These are phyloP conservation scores for Nicotiana otophora DNA, from an alignment of 257 asterid species.

Conservation along the genomic window DNA sequence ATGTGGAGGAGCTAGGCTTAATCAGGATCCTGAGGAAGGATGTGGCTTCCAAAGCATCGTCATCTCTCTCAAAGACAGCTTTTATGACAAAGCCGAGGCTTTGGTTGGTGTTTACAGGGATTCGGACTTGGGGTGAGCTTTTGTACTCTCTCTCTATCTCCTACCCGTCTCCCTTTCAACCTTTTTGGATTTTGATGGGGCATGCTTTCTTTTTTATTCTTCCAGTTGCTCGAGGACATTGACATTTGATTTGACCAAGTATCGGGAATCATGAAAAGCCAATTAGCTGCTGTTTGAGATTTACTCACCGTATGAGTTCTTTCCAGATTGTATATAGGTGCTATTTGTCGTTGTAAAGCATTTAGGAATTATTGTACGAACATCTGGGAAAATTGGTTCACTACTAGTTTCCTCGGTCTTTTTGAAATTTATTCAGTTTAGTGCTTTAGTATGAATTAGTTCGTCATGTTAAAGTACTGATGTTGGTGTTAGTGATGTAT, in stretches of 20 bases:
- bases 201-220: not conserved
- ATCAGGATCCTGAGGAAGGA: conserved; percentile 48
- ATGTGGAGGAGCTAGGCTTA: conserved; percentile 61
- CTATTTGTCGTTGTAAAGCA: not conserved
- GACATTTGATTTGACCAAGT: conserved; percentile 75
- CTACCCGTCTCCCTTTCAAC: not conserved
- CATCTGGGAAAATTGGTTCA: not conserved
- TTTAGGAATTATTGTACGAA: too few relatives aligned
- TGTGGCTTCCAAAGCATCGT: conserved; percentile 93
- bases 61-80: conserved; percentile 89
- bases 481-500: not conserved
- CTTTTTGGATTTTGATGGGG: not conserved
- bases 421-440: not conserved
- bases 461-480: not conserved
- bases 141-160: not conserved
- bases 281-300: not conserved
- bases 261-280: conserved; percentile 47
- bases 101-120: conserved; percentile 96
- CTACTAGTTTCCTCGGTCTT: not conserved
- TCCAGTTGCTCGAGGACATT: conserved; percentile 83
- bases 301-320: not conserved
- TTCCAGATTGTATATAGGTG: not conserved
- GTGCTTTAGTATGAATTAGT: not conserved
- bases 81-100: conserved; percentile 97
- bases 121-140: conserved; percentile 64